Evolutionary conservation across 371 early-diverging fungal species (phyloP).

Genomic region (Conidiobolus incongruus): DNA sequence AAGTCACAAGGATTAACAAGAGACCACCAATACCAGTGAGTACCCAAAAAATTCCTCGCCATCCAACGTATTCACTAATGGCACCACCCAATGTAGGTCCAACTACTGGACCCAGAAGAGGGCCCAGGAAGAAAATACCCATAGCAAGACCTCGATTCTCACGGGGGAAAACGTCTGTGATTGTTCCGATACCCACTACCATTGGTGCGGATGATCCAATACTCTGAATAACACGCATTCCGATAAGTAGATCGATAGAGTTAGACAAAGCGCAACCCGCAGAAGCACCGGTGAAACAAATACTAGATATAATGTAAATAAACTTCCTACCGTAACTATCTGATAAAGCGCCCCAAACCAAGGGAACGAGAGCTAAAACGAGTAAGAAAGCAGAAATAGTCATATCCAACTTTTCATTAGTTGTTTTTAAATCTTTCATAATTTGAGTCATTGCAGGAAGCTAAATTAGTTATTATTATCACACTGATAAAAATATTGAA

Average conservation of each 20-base stretch:
- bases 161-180: conserved; percentile 20
- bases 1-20: conserved; percentile 9
- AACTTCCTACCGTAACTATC: conserved; percentile 35
- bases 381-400: conserved; percentile 26
- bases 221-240: conserved; percentile 38
- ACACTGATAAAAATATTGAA: no score
- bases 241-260: conserved; percentile 21
- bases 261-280: conserved; percentile 33
- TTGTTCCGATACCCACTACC: conserved; percentile 45
- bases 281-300: conserved; percentile 26
- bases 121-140: conserved; percentile 29
- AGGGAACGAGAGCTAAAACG: conserved; percentile 27
- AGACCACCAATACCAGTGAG: conserved; percentile 22
- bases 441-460: conserved; percentile 24
- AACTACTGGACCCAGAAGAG: conserved; percentile 25
- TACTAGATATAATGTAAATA: conserved; percentile 30
- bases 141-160: conserved; percentile 25
- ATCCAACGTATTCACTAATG: conserved; percentile 23
- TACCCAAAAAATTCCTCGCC: conserved; percentile 41
- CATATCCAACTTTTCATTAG: conserved; percentile 20
- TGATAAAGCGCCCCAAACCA: conserved; percentile 43
- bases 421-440: conserved; percentile 18
- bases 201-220: conserved; percentile 42
- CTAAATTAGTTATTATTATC: no score
- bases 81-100: conserved; percentile 20